phyloP scores from a whole-genome alignment of 2,329 filamentous ascomycete genomes.

The Colletotrichum orchidophilum region DNA sequence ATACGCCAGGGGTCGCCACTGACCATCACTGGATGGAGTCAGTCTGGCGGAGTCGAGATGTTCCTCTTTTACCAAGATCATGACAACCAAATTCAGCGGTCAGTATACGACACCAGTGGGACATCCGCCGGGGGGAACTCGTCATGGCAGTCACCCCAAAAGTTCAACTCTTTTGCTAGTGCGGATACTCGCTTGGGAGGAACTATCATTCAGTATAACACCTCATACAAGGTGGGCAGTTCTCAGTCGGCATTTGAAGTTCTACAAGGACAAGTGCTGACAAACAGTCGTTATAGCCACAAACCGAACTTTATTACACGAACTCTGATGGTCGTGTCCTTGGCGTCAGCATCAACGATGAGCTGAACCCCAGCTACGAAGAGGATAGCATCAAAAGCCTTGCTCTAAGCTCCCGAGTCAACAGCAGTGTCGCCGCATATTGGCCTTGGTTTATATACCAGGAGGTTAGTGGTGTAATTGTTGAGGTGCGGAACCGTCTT shows the following conservation, averaged over 20 bases:
- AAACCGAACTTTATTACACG: slow-evolving; percentile 6
- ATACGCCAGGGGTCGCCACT: neutral
- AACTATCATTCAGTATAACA: neutral
- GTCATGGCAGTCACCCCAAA: neutral
- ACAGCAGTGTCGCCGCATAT: neutral
- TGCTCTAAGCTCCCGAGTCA: neutral
- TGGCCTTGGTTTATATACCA: slow-evolving; percentile 11
- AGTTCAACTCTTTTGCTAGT: neutral
- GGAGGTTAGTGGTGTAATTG: neutral
- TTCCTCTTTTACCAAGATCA: slow-evolving; percentile 6
- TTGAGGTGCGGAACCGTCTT: slow-evolving; percentile 11
- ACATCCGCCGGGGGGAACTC: neutral
- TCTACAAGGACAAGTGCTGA: neutral
- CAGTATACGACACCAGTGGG: neutral
- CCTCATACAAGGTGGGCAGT: neutral
- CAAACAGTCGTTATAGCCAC: neutral
- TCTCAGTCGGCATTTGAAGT: neutral
- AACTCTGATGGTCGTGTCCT: neutral
- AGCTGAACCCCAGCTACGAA: neutral
- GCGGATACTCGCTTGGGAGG: neutral
- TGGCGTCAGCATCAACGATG: slow-evolving; percentile 11
- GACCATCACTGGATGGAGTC: neutral
- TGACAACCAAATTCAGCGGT: neutral
- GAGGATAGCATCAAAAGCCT: slow-evolving; percentile 14
- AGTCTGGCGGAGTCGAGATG: neutral